Evolutionary conservation across 139 green algal species (phyloP).

Genomic region (Microglena sp.): DNA sequence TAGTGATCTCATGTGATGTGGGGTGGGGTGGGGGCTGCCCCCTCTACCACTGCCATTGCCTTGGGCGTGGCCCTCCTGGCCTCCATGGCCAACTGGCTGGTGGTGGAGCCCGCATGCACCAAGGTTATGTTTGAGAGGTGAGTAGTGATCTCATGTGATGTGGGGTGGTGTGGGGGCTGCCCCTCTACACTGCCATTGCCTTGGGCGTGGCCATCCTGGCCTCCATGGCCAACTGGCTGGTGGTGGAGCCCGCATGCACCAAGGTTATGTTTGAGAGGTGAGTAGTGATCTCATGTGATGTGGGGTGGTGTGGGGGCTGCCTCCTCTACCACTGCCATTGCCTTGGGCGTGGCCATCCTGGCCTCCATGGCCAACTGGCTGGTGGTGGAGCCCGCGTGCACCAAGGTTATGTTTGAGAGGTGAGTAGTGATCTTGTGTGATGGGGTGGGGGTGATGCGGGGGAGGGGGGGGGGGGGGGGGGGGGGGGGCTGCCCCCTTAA

Average conservation of each 20-base stretch:
- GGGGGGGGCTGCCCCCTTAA: no score
- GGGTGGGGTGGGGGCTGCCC: no score
- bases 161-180: no score
- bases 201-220: not conserved
- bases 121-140: no score
- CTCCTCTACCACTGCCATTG: not conserved
- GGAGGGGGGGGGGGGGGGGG: no score
- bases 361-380: conserved; percentile 43
- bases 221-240: not conserved
- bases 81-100: not conserved
- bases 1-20: no score
- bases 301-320: not conserved
- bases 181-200: no score
- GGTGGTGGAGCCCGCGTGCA: conserved; percentile 46
- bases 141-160: no score
- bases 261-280: conserved; percentile 15
- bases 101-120: not conserved
- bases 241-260: conserved; percentile 17
- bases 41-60: not conserved
- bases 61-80: not conserved
- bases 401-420: conserved; percentile 55
- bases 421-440: conserved; percentile 4
- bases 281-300: not conserved
- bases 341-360: conserved; percentile 26
- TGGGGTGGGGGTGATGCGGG: not conserved